These are phyloP conservation scores for Blepharisma japonicum DNA, from an alignment of 73 alveolate species.

Conservation along the genomic window DNA sequence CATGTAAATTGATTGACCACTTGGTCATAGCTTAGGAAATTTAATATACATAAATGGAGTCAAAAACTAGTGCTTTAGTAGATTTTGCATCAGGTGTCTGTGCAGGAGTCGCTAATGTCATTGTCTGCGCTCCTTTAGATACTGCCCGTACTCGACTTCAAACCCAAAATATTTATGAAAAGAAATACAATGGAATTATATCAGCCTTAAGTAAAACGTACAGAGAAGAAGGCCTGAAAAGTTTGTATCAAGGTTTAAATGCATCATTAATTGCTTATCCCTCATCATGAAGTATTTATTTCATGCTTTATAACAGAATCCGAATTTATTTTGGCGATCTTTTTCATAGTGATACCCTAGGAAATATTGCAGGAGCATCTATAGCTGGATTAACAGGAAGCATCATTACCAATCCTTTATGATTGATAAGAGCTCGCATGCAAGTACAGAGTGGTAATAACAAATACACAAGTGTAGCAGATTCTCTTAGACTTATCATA, in stretches of 20 bases:
- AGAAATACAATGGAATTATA: background rate
- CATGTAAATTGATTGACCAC: too few relatives aligned
- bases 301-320: background rate
- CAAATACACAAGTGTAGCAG: slow-evolving; percentile 14
- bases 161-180: background rate
- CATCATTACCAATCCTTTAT: slow-evolving; percentile 52
- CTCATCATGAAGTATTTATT: background rate
- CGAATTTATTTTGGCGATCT: background rate
- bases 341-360: too few relatives aligned
- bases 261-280: slow-evolving; percentile 4
- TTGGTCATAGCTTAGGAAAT: too few relatives aligned
- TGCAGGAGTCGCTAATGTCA: background rate
- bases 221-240: slow-evolving; percentile 12
- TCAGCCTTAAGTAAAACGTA: background rate
- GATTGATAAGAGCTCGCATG: slow-evolving; percentile 64
- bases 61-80: too few relatives aligned
- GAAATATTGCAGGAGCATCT: slow-evolving; percentile 39
- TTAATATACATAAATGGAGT: too few relatives aligned
- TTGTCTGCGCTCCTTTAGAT: slow-evolving; percentile 22
- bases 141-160: slow-evolving; percentile 20
- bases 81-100: background rate
- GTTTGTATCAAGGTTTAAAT: background rate
- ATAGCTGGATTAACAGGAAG: slow-evolving; percentile 42
- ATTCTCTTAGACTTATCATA: slow-evolving; percentile 28
- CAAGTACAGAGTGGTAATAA: slow-evolving; percentile 38